Evolutionary conservation across 2,329 filamentous ascomycete species (phyloP).

Genomic region (Diplocarpon rosae): DNA sequence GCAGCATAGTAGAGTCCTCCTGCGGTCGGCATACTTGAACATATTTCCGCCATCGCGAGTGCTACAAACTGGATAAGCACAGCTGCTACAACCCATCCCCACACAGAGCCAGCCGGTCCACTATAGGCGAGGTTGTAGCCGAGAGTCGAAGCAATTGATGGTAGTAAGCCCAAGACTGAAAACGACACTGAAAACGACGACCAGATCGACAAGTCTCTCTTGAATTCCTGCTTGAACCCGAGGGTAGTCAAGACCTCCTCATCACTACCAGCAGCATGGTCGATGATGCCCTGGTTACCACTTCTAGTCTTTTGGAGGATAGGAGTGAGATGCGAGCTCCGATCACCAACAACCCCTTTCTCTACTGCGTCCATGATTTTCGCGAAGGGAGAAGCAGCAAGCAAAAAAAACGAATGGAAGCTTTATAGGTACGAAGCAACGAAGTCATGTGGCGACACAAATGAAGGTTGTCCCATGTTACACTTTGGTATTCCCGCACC

Average conservation of each 20-base stretch:
- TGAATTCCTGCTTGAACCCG: conserved; percentile 12
- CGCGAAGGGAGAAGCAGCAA: neutral
- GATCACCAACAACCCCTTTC: too few relatives aligned
- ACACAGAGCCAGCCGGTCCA: conserved; percentile 30
- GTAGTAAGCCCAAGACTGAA: conserved; percentile 6
- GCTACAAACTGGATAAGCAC: conserved; percentile 52
- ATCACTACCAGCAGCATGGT: conserved; percentile 6
- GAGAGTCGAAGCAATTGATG: conserved; percentile 7
- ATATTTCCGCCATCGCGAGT: conserved; percentile 49
- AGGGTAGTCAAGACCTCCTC: conserved; percentile 8
- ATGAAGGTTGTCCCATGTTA: too few relatives aligned
- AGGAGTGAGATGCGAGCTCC: too few relatives aligned
- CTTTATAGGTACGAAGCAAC: too few relatives aligned
- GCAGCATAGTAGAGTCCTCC: conserved; percentile 55
- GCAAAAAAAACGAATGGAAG: too few relatives aligned
- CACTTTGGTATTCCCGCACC: too few relatives aligned
- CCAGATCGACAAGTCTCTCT: conserved; percentile 7
- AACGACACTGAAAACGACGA: conserved; percentile 8
- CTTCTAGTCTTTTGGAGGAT: conserved; percentile 4
- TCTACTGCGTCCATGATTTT: too few relatives aligned
- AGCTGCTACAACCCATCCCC: conserved; percentile 58
- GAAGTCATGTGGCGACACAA: too few relatives aligned
- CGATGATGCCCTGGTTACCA: conserved; percentile 3
- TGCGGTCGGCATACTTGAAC: conserved; percentile 51
- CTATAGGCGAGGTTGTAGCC: conserved; percentile 7